Evolutionary conservation across 1,284 basidiomycete species (phyloP).

Genomic region (Fomitiporia mediterranea): DNA sequence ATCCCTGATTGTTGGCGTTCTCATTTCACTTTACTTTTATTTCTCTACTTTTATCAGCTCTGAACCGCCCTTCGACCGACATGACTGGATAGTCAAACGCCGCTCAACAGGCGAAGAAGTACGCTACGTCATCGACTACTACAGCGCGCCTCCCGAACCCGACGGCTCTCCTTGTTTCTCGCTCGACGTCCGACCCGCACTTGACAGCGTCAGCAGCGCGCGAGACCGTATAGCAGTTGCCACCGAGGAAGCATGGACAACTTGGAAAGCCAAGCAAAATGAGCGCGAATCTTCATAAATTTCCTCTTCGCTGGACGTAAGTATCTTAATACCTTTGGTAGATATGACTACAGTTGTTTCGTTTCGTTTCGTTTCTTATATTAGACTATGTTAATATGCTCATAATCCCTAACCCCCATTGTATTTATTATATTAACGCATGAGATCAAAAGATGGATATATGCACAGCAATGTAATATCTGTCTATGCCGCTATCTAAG

Average conservation of each 20-base stretch:
- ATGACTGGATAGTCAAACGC: constrained; percentile 94
- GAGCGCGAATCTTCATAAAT: too few species aligned
- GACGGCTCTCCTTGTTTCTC: constrained; percentile 90
- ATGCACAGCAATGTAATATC: too few species aligned
- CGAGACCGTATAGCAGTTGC: constrained; percentile 68
- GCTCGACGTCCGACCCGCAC: constrained; percentile 85
- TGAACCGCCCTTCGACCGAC: constrained; percentile 96
- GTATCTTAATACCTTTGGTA: too few species aligned
- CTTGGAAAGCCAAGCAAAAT: constrained; percentile 27
- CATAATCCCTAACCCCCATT: too few species aligned
- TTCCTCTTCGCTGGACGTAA: too few species aligned
- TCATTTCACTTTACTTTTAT: neutral
- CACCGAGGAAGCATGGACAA: constrained; percentile 66
- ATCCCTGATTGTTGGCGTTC: neutral
- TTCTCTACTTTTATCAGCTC: constrained; percentile 42
- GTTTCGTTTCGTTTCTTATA: too few species aligned
- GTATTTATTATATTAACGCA: too few species aligned
- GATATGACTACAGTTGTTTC: too few species aligned
- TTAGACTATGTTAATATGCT: too few species aligned
- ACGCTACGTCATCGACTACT: constrained; percentile 96
- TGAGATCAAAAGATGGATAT: too few species aligned
- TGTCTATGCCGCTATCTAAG: too few species aligned
- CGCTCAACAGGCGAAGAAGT: constrained; percentile 69
- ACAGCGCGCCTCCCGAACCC: constrained; percentile 79
- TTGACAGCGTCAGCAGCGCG: constrained; percentile 74